phyloP scores from a whole-genome alignment of 1,284 basidiomycete genomes.

The Apiotrichum domesticum region DNA sequence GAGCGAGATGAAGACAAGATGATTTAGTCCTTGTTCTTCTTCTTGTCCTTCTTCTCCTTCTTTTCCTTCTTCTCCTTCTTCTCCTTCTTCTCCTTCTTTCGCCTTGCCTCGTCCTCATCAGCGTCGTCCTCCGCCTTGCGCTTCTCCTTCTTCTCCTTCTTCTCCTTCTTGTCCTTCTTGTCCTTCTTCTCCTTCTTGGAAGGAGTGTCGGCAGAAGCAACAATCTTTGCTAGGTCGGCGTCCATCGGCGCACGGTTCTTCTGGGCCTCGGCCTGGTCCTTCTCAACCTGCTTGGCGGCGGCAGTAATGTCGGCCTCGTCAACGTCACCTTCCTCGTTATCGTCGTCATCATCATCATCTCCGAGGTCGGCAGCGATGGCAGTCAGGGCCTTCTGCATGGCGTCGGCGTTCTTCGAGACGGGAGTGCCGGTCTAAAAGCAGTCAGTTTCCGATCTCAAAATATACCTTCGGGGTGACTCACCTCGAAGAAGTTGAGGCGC shows the following conservation, averaged over 20 bases:
- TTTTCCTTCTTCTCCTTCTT: conserved; percentile 21
- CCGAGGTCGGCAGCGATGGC: conserved; percentile 63
- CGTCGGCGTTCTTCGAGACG: conserved; percentile 78
- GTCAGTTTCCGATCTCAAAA: too few species aligned
- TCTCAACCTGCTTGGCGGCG: conserved; percentile 49
- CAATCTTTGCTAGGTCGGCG: conserved; percentile 42
- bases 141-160: conserved; percentile 52
- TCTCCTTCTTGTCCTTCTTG: conserved; percentile 74
- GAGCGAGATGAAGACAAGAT: not conserved
- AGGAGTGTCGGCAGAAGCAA: conserved; percentile 18
- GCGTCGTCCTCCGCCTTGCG: conserved; percentile 17
- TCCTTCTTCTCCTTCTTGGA: conserved; percentile 49
- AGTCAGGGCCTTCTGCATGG: conserved; percentile 79
- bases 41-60: conserved; percentile 26
- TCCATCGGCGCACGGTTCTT: conserved; percentile 26
- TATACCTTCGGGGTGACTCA: not conserved
- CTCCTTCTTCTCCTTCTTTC: conserved; percentile 37
- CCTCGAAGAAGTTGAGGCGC: conserved; percentile 89
- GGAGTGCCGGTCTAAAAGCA: conserved; percentile 59
- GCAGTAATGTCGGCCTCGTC: conserved; percentile 47
- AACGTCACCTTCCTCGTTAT: conserved; percentile 53
- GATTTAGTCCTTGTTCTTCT: conserved; percentile 24
- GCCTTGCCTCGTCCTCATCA: conserved; percentile 20
- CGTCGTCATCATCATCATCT: conserved; percentile 63
- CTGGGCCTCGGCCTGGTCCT: conserved; percentile 50